Conservation (phyloP, 495 filamentous ascomycete species). For the Penicillium longicatenatum region DNA sequence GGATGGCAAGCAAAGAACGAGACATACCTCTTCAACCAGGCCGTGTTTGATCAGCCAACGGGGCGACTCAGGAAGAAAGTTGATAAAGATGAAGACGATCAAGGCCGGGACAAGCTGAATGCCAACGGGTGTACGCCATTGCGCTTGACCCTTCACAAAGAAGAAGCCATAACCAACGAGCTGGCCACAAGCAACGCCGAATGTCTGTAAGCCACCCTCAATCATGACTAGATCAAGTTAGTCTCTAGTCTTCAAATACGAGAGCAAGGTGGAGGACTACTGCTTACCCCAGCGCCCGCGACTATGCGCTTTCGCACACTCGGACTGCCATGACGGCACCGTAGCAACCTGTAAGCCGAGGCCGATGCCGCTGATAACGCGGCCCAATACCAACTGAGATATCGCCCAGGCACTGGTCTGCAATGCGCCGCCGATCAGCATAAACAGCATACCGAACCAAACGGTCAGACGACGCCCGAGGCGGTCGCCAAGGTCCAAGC, state of each 20-base stretch:
- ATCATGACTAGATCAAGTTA: no score
- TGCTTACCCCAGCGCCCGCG: conserved; percentile 20
- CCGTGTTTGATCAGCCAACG: conserved; percentile 55
- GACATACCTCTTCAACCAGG: conserved; percentile 44
- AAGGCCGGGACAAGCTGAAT: conserved; percentile 36
- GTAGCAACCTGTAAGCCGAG: conserved; percentile 45
- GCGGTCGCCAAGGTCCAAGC: conserved; percentile 8
- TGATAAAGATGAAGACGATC: conserved; percentile 51
- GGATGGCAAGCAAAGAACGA: conserved; percentile 7
- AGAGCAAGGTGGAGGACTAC: not conserved
- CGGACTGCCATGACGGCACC: conserved; percentile 51
- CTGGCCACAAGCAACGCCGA: conserved; percentile 11
- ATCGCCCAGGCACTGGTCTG: conserved; percentile 54
- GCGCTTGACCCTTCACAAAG: conserved; percentile 10
- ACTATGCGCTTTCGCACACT: conserved; percentile 35
- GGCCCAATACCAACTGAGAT: conserved; percentile 61
- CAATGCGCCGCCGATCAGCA: conserved; percentile 57
- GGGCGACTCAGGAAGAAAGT: conserved; percentile 58
- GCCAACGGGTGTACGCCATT: conserved; percentile 52
- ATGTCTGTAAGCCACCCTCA: conserved; percentile 17
- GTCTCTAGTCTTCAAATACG: no score
- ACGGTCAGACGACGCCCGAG: conserved; percentile 49
- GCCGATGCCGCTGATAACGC: conserved; percentile 48
- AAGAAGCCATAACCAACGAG: conserved; percentile 13
- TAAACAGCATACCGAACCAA: conserved; percentile 51